Base-by-base conservation (phyloP, 2,329 filamentous ascomycete genomes). In the Cercospora nicotianae region DNA sequence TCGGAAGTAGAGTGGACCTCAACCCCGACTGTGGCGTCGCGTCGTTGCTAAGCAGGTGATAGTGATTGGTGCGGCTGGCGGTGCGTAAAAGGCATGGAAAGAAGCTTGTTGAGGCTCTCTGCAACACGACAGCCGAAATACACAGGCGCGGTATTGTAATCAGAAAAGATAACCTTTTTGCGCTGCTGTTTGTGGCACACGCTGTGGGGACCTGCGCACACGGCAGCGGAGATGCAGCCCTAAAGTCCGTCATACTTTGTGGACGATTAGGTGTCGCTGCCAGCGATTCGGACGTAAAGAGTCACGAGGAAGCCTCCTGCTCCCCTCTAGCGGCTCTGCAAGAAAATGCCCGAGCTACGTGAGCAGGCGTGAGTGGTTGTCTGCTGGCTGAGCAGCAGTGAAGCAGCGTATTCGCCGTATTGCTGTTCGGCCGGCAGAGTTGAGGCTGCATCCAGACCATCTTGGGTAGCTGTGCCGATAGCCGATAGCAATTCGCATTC, bases 41-140 rank as follows among this genome's bases (percentile, higher is more conserved):
- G 23, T 57, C 31, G 55, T 61, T 66, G 28, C 48, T 57, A 57
- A 63, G 30, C 64, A 60, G 39, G 4, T 16, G 55, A 8, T 3
- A 45, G 9, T 63, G 64, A 66, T 66, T 66, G 64, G 64, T 16
- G 60, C 64, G 64, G 64, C 5, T 55, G 18, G 2, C 16, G n/a
- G 33, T 62, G 59, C 59, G 64, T 59, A 36, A 58, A 66, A 31
- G 48, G 64, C 59, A 59, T 59, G 26, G 36, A 31, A 59, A 59
- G 31, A 36, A 36, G 28, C 31, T 59, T 18, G 16, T 23, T 36
- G 55, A 31, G n/a, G 55, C 55, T 33, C 28, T 59, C 55, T 36
- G 55, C 30, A 31, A 36, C 23, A 9, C 23, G 48, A 55, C 23
- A 55, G 48, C 48, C 48, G 48, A 55, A 55, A 55, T 55, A 28